Percentiles rank a stretch among this genome's conserved stretches.
phyloP scores from a whole-genome alignment of 805 yeast genomes.

The Jamesozyma gamospora region DNA sequence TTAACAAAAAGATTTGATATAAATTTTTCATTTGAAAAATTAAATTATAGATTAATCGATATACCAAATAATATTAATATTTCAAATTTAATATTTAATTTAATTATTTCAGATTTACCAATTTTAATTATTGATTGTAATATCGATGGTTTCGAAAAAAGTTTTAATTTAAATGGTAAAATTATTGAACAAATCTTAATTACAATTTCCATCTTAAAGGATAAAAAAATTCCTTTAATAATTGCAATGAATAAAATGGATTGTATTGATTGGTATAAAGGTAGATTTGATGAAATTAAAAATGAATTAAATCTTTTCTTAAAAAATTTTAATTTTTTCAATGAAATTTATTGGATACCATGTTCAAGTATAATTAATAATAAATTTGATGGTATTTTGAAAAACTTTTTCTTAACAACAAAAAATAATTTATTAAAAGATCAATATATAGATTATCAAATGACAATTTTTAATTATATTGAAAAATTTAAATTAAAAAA shows the following conservation, averaged over 20 bases:
- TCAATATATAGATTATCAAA: background rate
- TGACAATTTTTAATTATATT: background rate
- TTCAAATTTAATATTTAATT: background rate
- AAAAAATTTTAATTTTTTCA: constrained; percentile 71
- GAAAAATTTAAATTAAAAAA: background rate
- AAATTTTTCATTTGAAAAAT: background rate
- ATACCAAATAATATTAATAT: constrained; percentile 3
- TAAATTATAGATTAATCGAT: constrained; percentile 2
- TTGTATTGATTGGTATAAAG: constrained; percentile 87
- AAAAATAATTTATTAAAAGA: no score
- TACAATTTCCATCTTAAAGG: background rate
- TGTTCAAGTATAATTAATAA: constrained; percentile 88
- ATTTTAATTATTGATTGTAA: constrained; percentile 9
- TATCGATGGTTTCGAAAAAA: constrained; percentile 8
- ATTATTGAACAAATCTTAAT: constrained; percentile 7
- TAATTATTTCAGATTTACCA: constrained; percentile 2
- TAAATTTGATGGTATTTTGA: constrained; percentile 64
- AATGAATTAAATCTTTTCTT: constrained; percentile 66
- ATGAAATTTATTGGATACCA: constrained; percentile 72
- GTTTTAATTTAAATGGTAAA: constrained; percentile 10
- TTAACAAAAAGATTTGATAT: constrained; percentile 4
- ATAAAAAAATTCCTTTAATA: constrained; percentile 1
- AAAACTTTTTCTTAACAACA: constrained; percentile 29
- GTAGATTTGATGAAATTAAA: constrained; percentile 84
- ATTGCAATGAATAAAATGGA: constrained; percentile 60